Conservation (phyloP, 768 basidiomycete genomes). For the Lactarius sp. region DNA sequence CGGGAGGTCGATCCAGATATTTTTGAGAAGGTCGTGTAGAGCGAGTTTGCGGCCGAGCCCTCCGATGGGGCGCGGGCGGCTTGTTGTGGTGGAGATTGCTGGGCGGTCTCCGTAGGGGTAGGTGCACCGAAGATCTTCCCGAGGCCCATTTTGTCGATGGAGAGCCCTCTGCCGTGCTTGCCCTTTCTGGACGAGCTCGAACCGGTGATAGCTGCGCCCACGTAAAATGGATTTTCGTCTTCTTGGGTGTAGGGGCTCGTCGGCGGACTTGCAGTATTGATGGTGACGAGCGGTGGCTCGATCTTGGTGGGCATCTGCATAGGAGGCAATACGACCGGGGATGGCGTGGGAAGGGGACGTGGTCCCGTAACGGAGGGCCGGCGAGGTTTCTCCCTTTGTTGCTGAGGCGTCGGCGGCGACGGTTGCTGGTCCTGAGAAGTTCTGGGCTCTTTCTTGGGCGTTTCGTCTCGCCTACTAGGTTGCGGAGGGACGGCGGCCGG, state of each 20-base stretch:
- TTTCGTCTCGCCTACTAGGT: conserved; percentile 14
- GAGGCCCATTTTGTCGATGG: conserved; percentile 74
- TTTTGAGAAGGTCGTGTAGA: conserved; percentile 28
- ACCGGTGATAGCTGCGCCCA: conserved; percentile 25
- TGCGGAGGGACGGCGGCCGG: conserved; percentile 14
- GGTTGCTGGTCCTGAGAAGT: conserved; percentile 3
- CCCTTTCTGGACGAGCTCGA: conserved; percentile 39
- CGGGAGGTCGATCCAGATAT: conserved; percentile 24
- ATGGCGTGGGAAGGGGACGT: conserved; percentile 19
- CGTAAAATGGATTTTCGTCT: conserved; percentile 27
- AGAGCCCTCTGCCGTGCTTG: conserved; percentile 63
- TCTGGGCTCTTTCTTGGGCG: conserved; percentile 16
- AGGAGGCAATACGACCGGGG: conserved; percentile 5
- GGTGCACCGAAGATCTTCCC: conserved; percentile 63
- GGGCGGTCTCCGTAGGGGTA: conserved; percentile 30
- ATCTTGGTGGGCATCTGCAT: conserved; percentile 16
- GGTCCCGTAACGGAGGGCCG: conserved; percentile 13
- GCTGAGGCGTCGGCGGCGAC: conserved; percentile 5
- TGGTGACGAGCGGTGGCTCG: conserved; percentile 30
- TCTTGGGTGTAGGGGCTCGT: conserved; percentile 25
- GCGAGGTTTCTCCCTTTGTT: conserved; percentile 15
- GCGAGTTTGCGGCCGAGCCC: conserved; percentile 28
- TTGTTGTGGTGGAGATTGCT: conserved; percentile 28
- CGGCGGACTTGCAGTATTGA: conserved; percentile 35
- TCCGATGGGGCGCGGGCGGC: conserved; percentile 40